Evolutionary conservation across 1,284 basidiomycete species (phyloP).

Genomic region (Wolfiporia cocos): DNA sequence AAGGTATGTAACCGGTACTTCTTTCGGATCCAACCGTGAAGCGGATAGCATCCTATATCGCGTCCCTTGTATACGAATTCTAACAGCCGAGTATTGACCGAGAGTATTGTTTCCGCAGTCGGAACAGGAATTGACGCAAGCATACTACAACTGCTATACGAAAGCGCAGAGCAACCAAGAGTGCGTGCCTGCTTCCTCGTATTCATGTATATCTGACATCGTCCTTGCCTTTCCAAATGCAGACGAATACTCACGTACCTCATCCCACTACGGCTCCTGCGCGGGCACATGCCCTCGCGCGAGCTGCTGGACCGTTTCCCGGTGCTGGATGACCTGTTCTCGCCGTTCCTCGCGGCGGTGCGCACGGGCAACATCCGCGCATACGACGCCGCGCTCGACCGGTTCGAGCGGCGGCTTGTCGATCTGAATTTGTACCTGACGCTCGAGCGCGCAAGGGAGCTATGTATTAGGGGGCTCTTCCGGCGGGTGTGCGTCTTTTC

Average conservation of each 20-base stretch:
- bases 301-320: constrained; percentile 69
- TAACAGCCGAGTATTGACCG: too few species aligned
- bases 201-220: constrained; percentile 3
- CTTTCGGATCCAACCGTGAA: too few species aligned
- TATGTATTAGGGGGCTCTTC: constrained; percentile 82
- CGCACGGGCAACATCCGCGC: constrained; percentile 68
- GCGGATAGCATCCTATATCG: too few species aligned
- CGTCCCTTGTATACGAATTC: too few species aligned
- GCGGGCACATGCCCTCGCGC: constrained; percentile 75
- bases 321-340: constrained; percentile 67
- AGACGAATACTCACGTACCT: constrained; percentile 89
- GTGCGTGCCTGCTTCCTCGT: constrained; percentile 38
- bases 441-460: constrained; percentile 83
- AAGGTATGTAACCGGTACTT: constrained; percentile 41
- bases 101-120: constrained; percentile 39
- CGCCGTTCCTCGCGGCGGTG: constrained; percentile 78
- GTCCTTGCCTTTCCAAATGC: constrained; percentile 4
- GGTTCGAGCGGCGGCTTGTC: constrained; percentile 64
- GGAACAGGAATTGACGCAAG: constrained; percentile 76
- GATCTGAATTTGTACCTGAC: constrained; percentile 83
- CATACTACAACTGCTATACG: constrained; percentile 76
- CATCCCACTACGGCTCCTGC: constrained; percentile 82
- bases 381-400: constrained; percentile 78
- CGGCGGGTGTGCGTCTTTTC: constrained; percentile 66
- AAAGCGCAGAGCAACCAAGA: constrained; percentile 71